Evolutionary conservation across 306 rosid species (phyloP).

Genomic region (Vigna trinervia): DNA sequence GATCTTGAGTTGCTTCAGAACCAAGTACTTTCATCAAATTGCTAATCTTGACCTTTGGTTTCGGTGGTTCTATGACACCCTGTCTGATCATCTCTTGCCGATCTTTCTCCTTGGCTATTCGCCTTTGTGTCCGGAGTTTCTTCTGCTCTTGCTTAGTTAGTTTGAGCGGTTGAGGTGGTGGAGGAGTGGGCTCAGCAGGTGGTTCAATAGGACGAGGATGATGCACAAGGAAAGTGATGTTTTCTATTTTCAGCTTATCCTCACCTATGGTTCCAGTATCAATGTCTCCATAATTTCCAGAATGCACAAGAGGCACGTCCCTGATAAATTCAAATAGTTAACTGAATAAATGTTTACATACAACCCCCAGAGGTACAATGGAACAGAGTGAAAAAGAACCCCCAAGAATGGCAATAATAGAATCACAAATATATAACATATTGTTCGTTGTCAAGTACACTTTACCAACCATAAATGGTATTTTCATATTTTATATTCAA

Average conservation of each 20-base stretch:
- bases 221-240: slow-evolving; percentile 77
- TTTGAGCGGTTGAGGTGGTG: slow-evolving; percentile 98
- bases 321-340: slow-evolving; percentile 50
- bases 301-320: slow-evolving; percentile 72
- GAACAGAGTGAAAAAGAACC: not conserved
- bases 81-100: slow-evolving; percentile 97
- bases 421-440: not conserved
- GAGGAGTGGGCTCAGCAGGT: slow-evolving; percentile 94
- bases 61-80: slow-evolving; percentile 94
- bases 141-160: slow-evolving; percentile 96
- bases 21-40: slow-evolving; percentile 96
- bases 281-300: slow-evolving; percentile 68
- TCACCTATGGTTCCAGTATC: slow-evolving; percentile 53
- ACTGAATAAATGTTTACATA: slow-evolving; percentile 20
- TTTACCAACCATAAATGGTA: not conserved
- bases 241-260: slow-evolving; percentile 70
- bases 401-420: slow-evolving; percentile 9
- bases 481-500: slow-evolving; percentile 26
- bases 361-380: not conserved
- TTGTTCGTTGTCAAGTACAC: not conserved
- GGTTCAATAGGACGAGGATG: slow-evolving; percentile 99
- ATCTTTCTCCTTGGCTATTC: slow-evolving; percentile 90
- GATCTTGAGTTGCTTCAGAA: slow-evolving; percentile 98
- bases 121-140: slow-evolving; percentile 91
- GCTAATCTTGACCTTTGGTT: slow-evolving; percentile 94